Percentiles rank a stretch among this genome's conserved stretches.
Conservation (phyloP, 176 grass and related monocot species). For the Oryza punctata region DNA sequence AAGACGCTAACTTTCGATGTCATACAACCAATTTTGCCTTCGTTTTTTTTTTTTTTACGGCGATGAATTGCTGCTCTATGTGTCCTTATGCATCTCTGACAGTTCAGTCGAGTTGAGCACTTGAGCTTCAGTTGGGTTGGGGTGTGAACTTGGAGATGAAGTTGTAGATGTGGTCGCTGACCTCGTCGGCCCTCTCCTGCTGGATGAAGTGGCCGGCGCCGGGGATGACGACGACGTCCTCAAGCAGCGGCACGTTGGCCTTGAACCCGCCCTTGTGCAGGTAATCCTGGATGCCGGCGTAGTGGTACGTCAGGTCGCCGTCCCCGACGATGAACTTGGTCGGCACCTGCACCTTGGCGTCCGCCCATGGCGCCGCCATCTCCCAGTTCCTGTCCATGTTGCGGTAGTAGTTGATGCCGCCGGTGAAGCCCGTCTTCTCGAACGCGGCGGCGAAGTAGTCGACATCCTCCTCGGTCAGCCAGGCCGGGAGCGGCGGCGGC, state of each 20-base stretch:
- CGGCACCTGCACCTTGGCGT: slow-evolving; percentile 45
- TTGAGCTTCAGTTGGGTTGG: background rate
- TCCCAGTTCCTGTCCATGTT: slow-evolving; percentile 70
- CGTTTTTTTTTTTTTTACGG: background rate
- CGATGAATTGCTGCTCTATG: background rate
- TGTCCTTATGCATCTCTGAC: too few relatives aligned
- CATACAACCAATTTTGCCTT: too few relatives aligned
- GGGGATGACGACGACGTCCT: slow-evolving; percentile 48
- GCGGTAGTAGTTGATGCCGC: slow-evolving; percentile 57
- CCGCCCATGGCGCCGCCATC: slow-evolving; percentile 49
- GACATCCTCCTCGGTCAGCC: slow-evolving; percentile 48
- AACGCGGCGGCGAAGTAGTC: slow-evolving; percentile 42
- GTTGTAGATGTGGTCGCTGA: slow-evolving; percentile 40
- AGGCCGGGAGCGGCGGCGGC: background rate
- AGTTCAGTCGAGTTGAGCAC: background rate
- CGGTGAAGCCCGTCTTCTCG: slow-evolving; percentile 55
- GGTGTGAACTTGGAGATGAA: slow-evolving; percentile 47
- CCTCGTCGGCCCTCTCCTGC: slow-evolving; percentile 50
- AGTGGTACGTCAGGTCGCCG: slow-evolving; percentile 55
- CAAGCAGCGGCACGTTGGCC: slow-evolving; percentile 44
- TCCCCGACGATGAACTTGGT: slow-evolving; percentile 59
- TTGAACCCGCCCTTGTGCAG: slow-evolving; percentile 47
- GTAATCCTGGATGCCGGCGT: slow-evolving; percentile 49
- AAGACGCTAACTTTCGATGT: too few relatives aligned
- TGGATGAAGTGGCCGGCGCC: slow-evolving; percentile 57